Conservation (phyloP, 192 early-diverging fungal species). For the Entomortierella parvispora region DNA sequence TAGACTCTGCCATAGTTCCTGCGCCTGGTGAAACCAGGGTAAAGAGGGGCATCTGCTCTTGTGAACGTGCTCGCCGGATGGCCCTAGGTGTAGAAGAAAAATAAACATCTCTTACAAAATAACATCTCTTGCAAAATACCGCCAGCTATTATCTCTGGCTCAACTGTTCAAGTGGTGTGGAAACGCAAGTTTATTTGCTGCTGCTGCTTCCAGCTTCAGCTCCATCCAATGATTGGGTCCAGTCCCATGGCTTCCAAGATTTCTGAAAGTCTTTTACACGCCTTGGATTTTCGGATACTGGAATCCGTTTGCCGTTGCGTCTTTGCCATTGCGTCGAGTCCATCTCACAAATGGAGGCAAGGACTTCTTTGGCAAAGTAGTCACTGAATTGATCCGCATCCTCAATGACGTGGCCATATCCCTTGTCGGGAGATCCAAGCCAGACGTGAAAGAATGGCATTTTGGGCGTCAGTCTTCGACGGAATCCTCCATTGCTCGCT, state of each 20-base stretch:
- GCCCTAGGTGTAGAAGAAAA: conserved; percentile 20
- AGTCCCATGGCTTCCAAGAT: conserved; percentile 88
- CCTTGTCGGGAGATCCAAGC: conserved; percentile 85
- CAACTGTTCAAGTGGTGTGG: background rate
- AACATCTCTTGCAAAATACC: background rate
- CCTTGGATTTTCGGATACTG: conserved; percentile 62
- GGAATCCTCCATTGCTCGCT: conserved; percentile 68
- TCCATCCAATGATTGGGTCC: conserved; percentile 76
- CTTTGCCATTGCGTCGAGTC: conserved; percentile 24
- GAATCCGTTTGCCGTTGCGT: conserved; percentile 73
- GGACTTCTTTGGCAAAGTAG: conserved; percentile 81
- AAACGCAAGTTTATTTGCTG: too few species aligned
- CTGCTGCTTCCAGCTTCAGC: too few species aligned
- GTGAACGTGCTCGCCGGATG: conserved; percentile 25
- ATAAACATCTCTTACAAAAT: too few species aligned
- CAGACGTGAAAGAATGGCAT: conserved; percentile 98
- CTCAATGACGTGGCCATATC: conserved; percentile 97
- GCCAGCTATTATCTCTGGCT: background rate
- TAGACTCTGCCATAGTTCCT: background rate
- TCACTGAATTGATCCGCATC: conserved; percentile 78
- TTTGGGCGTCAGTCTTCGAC: conserved; percentile 75
- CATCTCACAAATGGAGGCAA: conserved; percentile 52
- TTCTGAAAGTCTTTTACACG: conserved; percentile 59
- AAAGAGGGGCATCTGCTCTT: conserved; percentile 45
- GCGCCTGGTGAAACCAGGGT: conserved; percentile 5